Evolutionary conservation across 768 basidiomycete genomes (phyloP), one percentile per base, ranked within the genome.

Genomic region (Nidularia pulvinata): DNA sequence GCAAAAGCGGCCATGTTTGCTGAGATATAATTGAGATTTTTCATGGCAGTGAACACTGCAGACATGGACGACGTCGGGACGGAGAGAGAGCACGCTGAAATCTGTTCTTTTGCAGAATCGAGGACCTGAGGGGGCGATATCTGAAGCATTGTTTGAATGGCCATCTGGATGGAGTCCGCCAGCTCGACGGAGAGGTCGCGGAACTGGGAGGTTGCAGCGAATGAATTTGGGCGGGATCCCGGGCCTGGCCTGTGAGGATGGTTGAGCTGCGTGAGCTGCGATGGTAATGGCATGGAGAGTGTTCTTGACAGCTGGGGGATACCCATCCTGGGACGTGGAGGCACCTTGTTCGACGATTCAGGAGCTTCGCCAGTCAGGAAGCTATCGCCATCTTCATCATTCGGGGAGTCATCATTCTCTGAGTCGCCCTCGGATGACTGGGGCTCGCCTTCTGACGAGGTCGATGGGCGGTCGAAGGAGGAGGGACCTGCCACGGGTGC

Each of bases 71-170:
- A 83, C 0, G 91, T 91, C 7, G 95, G 95, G 44, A 97, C 83
- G 36, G 91, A 86, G 25, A 98, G 70, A 1, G 93, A 83, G 67
- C 92, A 96, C 25, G 92, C 89, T 1, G 94, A 89, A 63, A 94
- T 90, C 65, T 95, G 94, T 64, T 98, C 95, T 68, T 91, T 95
- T 2, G 89, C 87, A n/a, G 91, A 85, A 65, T 97, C 94, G 46
- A 97, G 80, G 16, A 97, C 74, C 68, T 98, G 95, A 0, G 89
- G 84, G 3, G 95, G 94, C 0, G 91, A 91, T 57, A 97, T 78
- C 62, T 95, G 93, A 2, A 97, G 80, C 59, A 98, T 82, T 1
- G 92, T 95, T 66, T 97, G 93, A 37, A 96, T 88, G 54, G 92
- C 84, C 74, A 89, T 84, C 72, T 97, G 94, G 10, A 94, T 83